Evolutionary conservation across 768 basidiomycete species (phyloP), one percentile per base, ranked within the genome.

Genomic region (Lactifluus rugatus): DNA sequence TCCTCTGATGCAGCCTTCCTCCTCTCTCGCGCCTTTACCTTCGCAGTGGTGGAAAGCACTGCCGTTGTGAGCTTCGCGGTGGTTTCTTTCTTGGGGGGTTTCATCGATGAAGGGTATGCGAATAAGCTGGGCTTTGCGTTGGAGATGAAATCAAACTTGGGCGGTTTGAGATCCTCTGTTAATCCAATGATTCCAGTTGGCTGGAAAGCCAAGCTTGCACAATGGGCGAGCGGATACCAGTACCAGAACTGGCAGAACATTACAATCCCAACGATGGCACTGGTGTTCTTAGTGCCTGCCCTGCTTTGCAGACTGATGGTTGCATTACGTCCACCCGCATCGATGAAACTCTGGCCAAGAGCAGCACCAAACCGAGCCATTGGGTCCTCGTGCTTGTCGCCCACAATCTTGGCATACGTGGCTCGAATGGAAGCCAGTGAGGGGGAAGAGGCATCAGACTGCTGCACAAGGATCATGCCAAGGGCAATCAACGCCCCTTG

Each of bases 161-260:
- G 96, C n/a, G 89, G 83, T 79, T 89, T 87, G 51, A 98, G 74
- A 61, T 93, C 82, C 60, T 80, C 85, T 66, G 92, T 87, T 57
- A 98, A 72, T 31, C 92, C 95, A 65, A 99, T 93, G 56, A 99
- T 86, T 9, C 87, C 93, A 14, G 96, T 99, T 3, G 96, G 94
- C 56, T 91, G 87, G 71, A 99, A 97, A 2, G 94, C 87, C 62
- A 99, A 74, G 65, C 87, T 89, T 16, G 89, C 87, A 62, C 89
- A 93, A 67, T 97, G 94, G 14, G 93, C 93, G 26, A 98, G 76
- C 34, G 96, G 96, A 73, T 94, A 99, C 96, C 96, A 99, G 70
- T 98, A 98, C 96, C 96, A 99, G 74, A 99, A 98, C 71, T 99
- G 96, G 67, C 89, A 90, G 76, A 99, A 99, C 69, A 99, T 73